Percentiles rank a stretch among this genome's conserved stretches.
phyloP scores from a whole-genome alignment of 2,329 filamentous ascomycete genomes.

The Myriosclerotinia curreyana region DNA sequence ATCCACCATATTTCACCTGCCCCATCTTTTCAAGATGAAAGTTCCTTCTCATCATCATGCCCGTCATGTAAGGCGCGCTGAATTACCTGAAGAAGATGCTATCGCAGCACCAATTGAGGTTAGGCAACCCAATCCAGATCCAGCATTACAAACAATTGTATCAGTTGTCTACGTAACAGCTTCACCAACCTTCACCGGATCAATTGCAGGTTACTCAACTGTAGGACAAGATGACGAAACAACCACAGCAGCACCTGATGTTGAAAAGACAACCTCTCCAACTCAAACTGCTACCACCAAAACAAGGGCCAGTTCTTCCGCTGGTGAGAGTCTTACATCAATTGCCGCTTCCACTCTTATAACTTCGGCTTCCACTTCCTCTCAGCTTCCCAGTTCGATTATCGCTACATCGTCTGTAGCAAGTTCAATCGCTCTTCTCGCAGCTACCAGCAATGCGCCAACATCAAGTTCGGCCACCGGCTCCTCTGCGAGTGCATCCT shows the following conservation, averaged over 20 bases:
- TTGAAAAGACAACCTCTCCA: background rate
- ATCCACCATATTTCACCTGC: constrained; percentile 16
- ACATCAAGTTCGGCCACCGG: constrained; percentile 12
- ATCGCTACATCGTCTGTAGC: constrained; percentile 26
- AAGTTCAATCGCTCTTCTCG: constrained; percentile 24
- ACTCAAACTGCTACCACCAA: background rate
- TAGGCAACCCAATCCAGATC: constrained; percentile 17
- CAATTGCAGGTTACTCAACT: constrained; percentile 49
- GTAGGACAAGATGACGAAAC: constrained; percentile 26
- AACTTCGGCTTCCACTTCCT: constrained; percentile 9
- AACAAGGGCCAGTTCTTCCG: background rate
- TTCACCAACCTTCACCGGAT: constrained; percentile 50
- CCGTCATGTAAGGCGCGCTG: constrained; percentile 27
- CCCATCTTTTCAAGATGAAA: constrained; percentile 28
- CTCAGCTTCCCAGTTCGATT: constrained; percentile 26
- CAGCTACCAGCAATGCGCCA: constrained; percentile 13
- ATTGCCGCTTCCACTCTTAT: constrained; percentile 17
- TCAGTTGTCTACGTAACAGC: constrained; percentile 52
- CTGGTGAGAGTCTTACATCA: background rate
- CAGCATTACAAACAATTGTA: constrained; percentile 39
- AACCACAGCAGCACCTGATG: constrained; percentile 19
- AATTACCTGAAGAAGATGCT: constrained; percentile 24
- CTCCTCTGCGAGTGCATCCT: constrained; percentile 21
- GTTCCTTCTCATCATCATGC: constrained; percentile 32
- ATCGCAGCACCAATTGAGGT: constrained; percentile 24